Base-by-base conservation (phyloP, 495 filamentous ascomycete species). In the Xylaria bambusicola region DNA sequence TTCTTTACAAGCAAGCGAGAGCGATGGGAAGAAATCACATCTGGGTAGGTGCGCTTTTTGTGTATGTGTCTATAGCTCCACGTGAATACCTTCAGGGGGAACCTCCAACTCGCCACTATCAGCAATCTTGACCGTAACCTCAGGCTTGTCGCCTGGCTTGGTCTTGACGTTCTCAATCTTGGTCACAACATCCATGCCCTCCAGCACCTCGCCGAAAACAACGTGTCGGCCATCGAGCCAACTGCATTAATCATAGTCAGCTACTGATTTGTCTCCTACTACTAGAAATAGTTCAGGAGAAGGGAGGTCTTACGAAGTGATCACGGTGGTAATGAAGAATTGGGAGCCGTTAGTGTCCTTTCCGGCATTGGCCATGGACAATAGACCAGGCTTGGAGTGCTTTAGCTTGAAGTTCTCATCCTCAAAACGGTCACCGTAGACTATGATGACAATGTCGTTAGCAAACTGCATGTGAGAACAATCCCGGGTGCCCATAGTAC, bases 341-440 rank as follows among this genome's bases (percentile, higher is more conserved):
- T 99, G 95, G 49, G 90, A 95, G 66, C 95, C 95, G 71, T 99
- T 99, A 80, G 94, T 99, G 73, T 98, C 91, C 77, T 90, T 88
- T 75, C 95, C 94, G 58, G 93, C 88, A 76, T 99, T 99, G 73
- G 94, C 94, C 93, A 97, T 97, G 78, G 88, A 90, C 77, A 86
- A 72, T 33, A 79, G 69, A 70, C 84, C 80, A 69, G 77, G 78
- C 74, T 82, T 84, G 71, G 77, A 73, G 79, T 85, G 83, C 85
- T 95, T 96, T 58, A 98, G 84, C 88, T 98, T 98, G 86, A 98
- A 98, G 88, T 98, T 98, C 89, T 98, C 94, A 76, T 98, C 94
- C 52, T 83, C 69, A 77, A 98, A 98, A 80, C 93, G 96, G 62
- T 87, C 83, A 66, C 94, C 94, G 74, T 98, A 98, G 79, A 98